These are phyloP conservation scores for Ambrosiella beaveri DNA, from an alignment of 2,329 filamentous ascomycete genomes.

Conservation along the genomic window DNA sequence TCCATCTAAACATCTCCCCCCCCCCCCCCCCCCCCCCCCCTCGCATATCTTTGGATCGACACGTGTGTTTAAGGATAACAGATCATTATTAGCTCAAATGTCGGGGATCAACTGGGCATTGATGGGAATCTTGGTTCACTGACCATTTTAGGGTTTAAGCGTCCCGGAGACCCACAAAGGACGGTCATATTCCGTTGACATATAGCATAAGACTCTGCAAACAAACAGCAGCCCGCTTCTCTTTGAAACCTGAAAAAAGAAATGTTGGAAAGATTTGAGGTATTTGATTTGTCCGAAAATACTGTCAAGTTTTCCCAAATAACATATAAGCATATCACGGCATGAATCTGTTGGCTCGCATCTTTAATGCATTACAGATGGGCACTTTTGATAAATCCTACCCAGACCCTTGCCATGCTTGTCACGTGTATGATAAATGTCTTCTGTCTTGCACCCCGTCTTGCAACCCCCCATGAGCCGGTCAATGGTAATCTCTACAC, in stretches of 20 bases:
- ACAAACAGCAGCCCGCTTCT: background rate
- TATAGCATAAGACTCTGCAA: background rate
- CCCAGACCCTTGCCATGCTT: too few species aligned
- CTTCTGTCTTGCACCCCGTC: background rate
- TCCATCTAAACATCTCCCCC: too few species aligned
- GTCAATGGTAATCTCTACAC: background rate
- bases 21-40: too few species aligned
- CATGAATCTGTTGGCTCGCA: too few species aligned
- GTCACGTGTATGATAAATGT: too few species aligned
- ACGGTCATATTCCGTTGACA: background rate
- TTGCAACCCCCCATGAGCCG: background rate
- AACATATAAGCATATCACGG: too few species aligned
- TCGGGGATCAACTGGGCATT: background rate
- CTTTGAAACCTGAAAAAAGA: background rate
- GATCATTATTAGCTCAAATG: background rate
- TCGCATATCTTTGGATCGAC: background rate
- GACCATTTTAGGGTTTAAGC: background rate
- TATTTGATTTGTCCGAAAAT: background rate
- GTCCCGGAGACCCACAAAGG: background rate
- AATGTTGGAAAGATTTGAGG: background rate
- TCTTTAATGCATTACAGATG: too few species aligned
- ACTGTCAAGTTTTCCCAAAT: background rate
- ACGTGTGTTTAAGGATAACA: background rate
- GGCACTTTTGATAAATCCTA: too few species aligned
- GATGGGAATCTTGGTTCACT: background rate